These are phyloP conservation scores for Grammothele lineata DNA, from an alignment of 768 basidiomycete species.

Conservation along the genomic window DNA sequence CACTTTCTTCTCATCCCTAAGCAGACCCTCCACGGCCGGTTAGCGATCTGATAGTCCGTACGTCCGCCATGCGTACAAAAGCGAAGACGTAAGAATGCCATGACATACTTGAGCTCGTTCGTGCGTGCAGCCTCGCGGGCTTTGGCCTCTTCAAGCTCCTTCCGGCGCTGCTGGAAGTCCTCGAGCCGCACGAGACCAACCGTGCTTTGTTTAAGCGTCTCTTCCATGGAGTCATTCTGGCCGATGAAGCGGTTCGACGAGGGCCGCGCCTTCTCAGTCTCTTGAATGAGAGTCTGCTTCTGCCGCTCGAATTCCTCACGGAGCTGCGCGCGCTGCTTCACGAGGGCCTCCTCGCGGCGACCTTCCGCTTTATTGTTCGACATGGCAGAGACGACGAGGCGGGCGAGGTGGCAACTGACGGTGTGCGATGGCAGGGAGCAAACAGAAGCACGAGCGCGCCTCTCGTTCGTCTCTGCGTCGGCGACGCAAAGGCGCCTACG, in stretches of 20 bases:
- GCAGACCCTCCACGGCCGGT: constrained; percentile 76
- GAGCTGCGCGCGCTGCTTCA: constrained; percentile 76
- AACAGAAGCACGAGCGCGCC: too few species aligned
- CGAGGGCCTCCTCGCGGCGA: constrained; percentile 81
- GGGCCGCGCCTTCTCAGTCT: constrained; percentile 91
- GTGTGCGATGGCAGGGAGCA: too few species aligned
- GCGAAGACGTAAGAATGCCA: constrained; percentile 21
- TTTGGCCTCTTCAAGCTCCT: constrained; percentile 88
- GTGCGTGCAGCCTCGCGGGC: constrained; percentile 84
- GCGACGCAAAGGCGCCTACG: constrained; percentile 3
- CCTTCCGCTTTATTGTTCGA: constrained; percentile 75
- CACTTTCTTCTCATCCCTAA: constrained; percentile 83
- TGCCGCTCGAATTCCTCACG: constrained; percentile 81
- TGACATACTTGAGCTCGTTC: constrained; percentile 81
- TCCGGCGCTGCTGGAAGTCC: constrained; percentile 86
- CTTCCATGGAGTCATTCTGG: constrained; percentile 93
- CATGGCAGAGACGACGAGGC: constrained; percentile 41
- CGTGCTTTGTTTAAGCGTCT: constrained; percentile 84
- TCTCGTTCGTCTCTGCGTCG: too few species aligned
- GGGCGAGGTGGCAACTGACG: constrained; percentile 11
- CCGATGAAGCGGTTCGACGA: constrained; percentile 88
- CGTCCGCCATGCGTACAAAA: constrained; percentile 4
- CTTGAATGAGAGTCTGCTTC: constrained; percentile 75
- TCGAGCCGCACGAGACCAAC: constrained; percentile 89
- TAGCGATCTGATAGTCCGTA: constrained; percentile 33